Evolutionary conservation across 805 yeast species (phyloP).

Genomic region (Maudiozyma pseudohumilis): DNA sequence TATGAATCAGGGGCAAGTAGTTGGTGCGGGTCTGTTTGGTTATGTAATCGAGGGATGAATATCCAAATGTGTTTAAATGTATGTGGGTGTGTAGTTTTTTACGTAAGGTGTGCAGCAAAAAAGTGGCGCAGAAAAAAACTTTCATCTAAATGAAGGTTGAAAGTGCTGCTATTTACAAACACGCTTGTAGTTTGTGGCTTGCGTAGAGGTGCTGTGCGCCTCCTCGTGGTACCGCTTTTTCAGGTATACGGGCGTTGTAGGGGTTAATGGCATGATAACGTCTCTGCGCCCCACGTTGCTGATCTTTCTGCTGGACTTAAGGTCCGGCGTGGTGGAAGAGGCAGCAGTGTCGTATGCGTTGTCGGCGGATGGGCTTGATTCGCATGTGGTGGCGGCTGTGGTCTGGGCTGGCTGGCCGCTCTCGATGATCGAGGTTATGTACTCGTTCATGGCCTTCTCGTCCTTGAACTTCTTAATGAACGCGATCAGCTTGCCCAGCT

Average conservation of each 20-base stretch:
- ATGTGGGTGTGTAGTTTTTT: no score
- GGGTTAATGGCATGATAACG: conserved; percentile 15
- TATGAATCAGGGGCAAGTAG: no score
- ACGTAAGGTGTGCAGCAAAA: no score
- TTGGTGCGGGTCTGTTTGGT: no score
- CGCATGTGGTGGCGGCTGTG: background rate
- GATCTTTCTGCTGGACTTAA: background rate
- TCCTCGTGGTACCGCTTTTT: conserved; percentile 3
- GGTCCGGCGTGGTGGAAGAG: background rate
- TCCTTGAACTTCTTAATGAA: conserved; percentile 3
- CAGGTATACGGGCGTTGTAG: conserved; percentile 16
- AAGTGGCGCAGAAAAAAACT: no score
- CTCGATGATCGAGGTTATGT: conserved; percentile 1
- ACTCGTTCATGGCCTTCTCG: conserved; percentile 2
- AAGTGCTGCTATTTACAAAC: conserved; percentile 3
- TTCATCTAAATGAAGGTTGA: no score
- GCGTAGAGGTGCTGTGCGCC: background rate
- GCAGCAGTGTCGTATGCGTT: background rate
- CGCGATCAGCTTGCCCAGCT: background rate
- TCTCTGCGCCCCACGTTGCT: background rate
- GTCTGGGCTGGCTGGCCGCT: background rate
- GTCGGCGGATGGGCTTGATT: background rate
- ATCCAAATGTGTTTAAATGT: no score
- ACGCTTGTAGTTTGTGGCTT: background rate
- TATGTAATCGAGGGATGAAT: no score